Conservation (phyloP, 169 alveolate genomes). For the Cryptosporidium baileyi region DNA sequence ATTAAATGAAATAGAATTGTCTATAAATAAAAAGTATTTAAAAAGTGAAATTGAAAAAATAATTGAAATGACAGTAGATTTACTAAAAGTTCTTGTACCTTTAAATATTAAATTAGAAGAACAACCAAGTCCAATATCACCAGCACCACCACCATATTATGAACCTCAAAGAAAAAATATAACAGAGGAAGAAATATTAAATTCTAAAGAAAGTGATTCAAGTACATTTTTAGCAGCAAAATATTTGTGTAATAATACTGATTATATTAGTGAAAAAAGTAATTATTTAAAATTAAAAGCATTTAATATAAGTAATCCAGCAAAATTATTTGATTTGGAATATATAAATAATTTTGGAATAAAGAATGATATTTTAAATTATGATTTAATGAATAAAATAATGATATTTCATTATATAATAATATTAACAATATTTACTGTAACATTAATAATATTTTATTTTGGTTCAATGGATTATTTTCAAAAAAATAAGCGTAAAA, state of each 20-base stretch:
- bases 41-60: background rate
- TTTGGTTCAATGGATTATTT: conserved; percentile 45
- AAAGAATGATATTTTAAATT: conserved; percentile 1
- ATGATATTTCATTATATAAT: conserved; percentile 15
- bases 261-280: background rate
- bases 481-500: conserved; percentile 20
- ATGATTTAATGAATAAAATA: background rate
- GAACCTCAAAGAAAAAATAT: conserved; percentile 26
- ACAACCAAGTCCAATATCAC: conserved; percentile 66
- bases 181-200: conserved; percentile 25
- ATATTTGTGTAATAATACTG: conserved; percentile 53
- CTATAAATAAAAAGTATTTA: background rate
- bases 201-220: conserved; percentile 40
- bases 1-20: conserved; percentile 1
- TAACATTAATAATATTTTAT: background rate
- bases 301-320: conserved; percentile 15
- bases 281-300: background rate
- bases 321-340: conserved; percentile 5
- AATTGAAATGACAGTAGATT: background rate
- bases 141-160: conserved; percentile 67
- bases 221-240: conserved; percentile 60
- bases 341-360: background rate
- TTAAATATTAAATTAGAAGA: conserved; percentile 7
- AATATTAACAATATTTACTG: background rate
- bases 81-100: conserved; percentile 15